Percentiles rank a stretch among this genome's conserved stretches.
Evolutionary conservation across 108 stramenopile genomes (phyloP).

Genomic region (Fistulifera solaris): DNA sequence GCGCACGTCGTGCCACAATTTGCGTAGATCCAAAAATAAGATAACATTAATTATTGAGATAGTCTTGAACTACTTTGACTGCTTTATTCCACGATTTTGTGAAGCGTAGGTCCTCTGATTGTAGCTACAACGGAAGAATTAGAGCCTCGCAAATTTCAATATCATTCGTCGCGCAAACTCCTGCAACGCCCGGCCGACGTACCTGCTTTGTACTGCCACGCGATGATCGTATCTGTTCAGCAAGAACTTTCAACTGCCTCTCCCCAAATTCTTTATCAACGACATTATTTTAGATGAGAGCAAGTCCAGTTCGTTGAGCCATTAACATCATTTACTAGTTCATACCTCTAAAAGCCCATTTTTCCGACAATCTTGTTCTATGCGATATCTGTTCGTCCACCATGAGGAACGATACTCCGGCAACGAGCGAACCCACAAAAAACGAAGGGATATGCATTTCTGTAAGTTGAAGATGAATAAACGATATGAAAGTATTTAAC

Average conservation of each 20-base stretch:
- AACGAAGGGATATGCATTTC: constrained; percentile 52
- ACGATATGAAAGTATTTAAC: too few species aligned
- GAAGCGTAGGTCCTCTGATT: too few species aligned
- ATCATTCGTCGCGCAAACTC: too few species aligned
- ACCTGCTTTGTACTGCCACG: background rate
- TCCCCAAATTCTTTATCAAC: background rate
- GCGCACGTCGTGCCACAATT: constrained; percentile 1
- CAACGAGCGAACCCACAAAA: constrained; percentile 43
- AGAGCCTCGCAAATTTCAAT: too few species aligned
- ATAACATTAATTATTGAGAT: too few species aligned
- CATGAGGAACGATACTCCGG: constrained; percentile 43
- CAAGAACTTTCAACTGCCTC: background rate
- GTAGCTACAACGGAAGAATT: too few species aligned
- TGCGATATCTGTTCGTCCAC: constrained; percentile 56
- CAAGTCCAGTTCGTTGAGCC: background rate
- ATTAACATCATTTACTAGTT: background rate
- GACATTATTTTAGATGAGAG: background rate
- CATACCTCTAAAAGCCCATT: constrained; percentile 33
- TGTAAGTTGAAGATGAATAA: too few species aligned
- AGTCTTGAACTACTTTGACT: too few species aligned
- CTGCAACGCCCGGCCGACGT: too few species aligned
- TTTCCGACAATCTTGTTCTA: constrained; percentile 36
- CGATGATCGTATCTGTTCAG: constrained; percentile 1
- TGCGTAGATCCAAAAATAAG: background rate
- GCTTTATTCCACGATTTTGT: too few species aligned